Evolutionary conservation across 208 protist genomes (phyloP), one percentile per base, ranked within the genome.

Genomic region (Trypanosoma avium): DNA sequence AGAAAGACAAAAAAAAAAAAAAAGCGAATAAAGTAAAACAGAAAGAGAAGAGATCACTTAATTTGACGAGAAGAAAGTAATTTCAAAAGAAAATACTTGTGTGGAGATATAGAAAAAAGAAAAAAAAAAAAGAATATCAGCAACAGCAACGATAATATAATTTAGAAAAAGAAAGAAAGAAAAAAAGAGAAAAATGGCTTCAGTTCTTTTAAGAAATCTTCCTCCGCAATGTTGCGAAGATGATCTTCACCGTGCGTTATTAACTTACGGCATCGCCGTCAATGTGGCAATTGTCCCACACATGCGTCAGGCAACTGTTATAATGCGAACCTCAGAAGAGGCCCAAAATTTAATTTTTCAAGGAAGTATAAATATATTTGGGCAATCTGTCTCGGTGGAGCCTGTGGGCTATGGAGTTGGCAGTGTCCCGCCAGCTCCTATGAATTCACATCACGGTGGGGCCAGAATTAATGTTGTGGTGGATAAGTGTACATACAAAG

Each of bases 401-500:
- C 50, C 80, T 6, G 49, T 33, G 8, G 29, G 48, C 9, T 65
- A 64, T 36, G 50, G 47, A 42, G 38, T 15, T 17, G 33, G 53
- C 36, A 35, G 55, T 57, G 61, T 42, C 9, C 1, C 53, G 6
- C 32, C 59, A 46, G 54, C 33, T 17, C 29, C 58, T 46, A 61
- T 63, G 67, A 2, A 46, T 19, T 40, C 61, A 30, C 38, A 63
- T 45, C 9, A 38, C 33, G 55, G 57, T 45, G 24, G 27, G 3
- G 53, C 68, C 22, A 84, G 88, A 0, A 79, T 95, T 32, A 75
- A 75, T 21, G 76, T 95, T 22, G 62, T 92, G 3, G 86, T 95
- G 15, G 86, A 95, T 66, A 77, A 88, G 56, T 95, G 89, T 64
- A 82, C 76, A 35, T 90, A 90, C 77, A 80, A 84, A n/a, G 81